Base-by-base conservation (phyloP, 176 grass and related monocot species). In the Juncus inflexus region DNA sequence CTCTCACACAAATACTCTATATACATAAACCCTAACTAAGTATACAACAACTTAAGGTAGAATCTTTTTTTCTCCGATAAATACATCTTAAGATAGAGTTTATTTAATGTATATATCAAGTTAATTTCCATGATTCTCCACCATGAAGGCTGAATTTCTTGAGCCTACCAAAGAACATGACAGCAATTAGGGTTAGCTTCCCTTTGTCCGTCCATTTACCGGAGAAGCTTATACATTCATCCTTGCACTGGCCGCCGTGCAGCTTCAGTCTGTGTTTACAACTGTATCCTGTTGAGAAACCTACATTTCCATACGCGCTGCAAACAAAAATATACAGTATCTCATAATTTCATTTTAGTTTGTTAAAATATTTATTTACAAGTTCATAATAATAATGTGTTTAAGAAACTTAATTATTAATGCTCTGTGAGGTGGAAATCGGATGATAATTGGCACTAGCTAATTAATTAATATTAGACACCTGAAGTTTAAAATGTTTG, bases 141-240 rank as follows among this genome's bases (percentile, higher is more conserved):
- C 82, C 81, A 65, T 12, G 12, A 47, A 59, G 69, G 59, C 52
- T 85, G 42, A 85, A 96, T 66, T 77, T 96, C 72, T 90, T 90
- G n/a, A 96, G 76, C 84, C 79, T 83, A 40, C 91, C 91, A 37
- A 87, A 83, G 42, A 96, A 0, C 87, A 96, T 90, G 69, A 88
- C 82, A 9, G 35, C 76, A 37, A 90, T 88, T 12, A 83, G 74
- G 12, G 81, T 14, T 5, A 76, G 64, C 61, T 86, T 95, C 43
- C 90, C 79, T 52, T 77, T 35, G 0, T 41, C 40, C 41, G 87
- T 96, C 87, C 91, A 96, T 55, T 57, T 87, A 12, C 69, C 81
- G 0, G 76, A 77, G 3, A 96, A 88, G n/a, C 91, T 54, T 9
- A 77, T 7, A 81, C 81, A 59, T 12, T 45, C 45, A 65, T 90